Conservation (phyloP, 345 rosid species). For the Salix exigua region DNA sequence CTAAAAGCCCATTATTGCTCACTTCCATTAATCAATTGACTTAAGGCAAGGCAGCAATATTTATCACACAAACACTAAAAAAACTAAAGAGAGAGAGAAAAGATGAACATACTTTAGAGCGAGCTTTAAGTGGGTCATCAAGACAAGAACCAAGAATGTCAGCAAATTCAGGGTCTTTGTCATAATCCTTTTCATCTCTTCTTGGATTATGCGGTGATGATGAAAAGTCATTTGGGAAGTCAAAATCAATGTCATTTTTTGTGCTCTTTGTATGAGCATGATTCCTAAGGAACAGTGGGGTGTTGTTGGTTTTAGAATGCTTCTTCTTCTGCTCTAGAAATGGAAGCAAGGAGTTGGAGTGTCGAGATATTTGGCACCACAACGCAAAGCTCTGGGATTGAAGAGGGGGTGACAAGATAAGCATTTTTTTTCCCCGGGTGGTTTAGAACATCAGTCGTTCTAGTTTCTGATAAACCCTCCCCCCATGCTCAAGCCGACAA, state of each 20-base stretch:
- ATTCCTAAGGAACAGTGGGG: no score
- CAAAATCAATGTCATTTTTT: neutral
- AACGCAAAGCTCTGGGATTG: no score
- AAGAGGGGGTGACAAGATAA: no score
- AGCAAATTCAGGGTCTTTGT: slow-evolving; percentile 84
- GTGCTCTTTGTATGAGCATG: no score
- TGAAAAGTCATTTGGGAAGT: slow-evolving; percentile 16
- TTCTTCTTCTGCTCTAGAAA: no score
- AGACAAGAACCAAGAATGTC: slow-evolving; percentile 71
- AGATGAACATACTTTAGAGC: slow-evolving; percentile 45
- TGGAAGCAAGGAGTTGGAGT: no score
- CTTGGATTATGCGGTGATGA: slow-evolving; percentile 25
- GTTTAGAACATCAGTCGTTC: no score
- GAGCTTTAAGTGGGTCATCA: slow-evolving; percentile 76
- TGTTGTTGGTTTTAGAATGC: no score
- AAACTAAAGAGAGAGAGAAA: neutral
- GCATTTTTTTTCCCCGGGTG: no score
- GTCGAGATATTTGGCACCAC: no score
- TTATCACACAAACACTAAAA: neutral
- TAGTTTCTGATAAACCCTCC: no score
- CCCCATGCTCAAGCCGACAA: no score
- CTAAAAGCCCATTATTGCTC: slow-evolving; percentile 31
- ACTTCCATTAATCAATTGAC: neutral
- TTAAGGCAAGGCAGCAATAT: neutral
- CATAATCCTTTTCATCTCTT: slow-evolving; percentile 48